These are phyloP conservation scores for Ambrosiella beaveri DNA, from an alignment of 2,329 filamentous ascomycete genomes.

Conservation along the genomic window DNA sequence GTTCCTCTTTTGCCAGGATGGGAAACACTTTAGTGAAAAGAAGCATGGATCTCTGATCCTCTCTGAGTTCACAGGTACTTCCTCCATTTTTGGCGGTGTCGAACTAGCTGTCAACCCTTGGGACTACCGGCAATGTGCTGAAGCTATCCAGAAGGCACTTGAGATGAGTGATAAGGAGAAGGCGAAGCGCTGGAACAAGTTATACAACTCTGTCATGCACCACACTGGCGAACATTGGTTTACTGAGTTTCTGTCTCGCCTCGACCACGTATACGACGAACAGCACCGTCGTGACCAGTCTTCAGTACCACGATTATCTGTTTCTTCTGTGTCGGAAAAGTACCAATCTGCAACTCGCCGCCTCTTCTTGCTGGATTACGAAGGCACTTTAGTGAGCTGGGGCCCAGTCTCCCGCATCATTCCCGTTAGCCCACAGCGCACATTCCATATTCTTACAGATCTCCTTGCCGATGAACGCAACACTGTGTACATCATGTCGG, in stretches of 20 bases:
- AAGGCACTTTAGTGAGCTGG: conserved; percentile 80
- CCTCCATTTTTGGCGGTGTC: conserved; percentile 64
- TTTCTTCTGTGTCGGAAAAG: conserved; percentile 42
- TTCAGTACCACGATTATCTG: conserved; percentile 67
- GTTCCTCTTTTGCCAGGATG: conserved; percentile 85
- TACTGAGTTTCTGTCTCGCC: conserved; percentile 50
- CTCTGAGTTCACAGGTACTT: conserved; percentile 87
- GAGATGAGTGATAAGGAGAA: conserved; percentile 67
- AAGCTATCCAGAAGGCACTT: conserved; percentile 67
- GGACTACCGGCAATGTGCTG: conserved; percentile 78
- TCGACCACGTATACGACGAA: conserved; percentile 64
- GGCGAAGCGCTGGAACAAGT: conserved; percentile 51
- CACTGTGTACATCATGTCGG: conserved; percentile 85
- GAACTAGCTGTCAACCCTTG: conserved; percentile 85
- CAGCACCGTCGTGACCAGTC: conserved; percentile 73
- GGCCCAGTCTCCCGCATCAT: conserved; percentile 73
- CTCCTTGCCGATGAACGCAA: conserved; percentile 66
- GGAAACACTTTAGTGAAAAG: conserved; percentile 48
- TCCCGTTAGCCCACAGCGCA: conserved; percentile 65
- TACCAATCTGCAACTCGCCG: conserved; percentile 52
- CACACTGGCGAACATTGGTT: conserved; percentile 83
- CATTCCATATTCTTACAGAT: conserved; percentile 67
- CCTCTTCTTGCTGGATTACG: conserved; percentile 83
- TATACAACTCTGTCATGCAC: conserved; percentile 56
- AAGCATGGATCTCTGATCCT: conserved; percentile 80